Evolutionary conservation across 1,284 basidiomycete species (phyloP), one percentile per base, ranked within the genome.

Genomic region (Cutaneotrichosporon arboriforme): DNA sequence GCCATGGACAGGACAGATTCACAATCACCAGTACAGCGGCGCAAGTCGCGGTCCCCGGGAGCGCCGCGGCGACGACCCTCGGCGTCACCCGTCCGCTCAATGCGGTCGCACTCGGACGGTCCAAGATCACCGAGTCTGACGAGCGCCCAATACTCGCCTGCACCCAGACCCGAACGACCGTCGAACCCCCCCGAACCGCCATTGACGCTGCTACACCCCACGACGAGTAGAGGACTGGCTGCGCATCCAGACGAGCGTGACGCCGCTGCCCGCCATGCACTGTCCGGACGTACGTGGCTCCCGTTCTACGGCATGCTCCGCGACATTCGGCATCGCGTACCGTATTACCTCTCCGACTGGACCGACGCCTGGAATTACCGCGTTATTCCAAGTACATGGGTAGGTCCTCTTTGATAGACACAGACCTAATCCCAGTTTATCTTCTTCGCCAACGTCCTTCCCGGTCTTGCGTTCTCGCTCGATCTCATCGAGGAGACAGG

Each of bases 401-500:
- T 73, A 64, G 54, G 87, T 89, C 8, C 17, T 4, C 12, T 14
- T 35, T 51, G 34, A 34, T 22, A 22, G 17, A 33, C 2, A 10
- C 26, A 58, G 82, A 47, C 5, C 26, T 58, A 38, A 45, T 53
- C 15, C 7, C 53, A 72, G 66, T 71, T 72, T 48, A 74, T 71
- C 52, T 73, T 76, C 64, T 75, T 70, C 52, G 68, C 66, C 9
- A 73, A 59, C 61, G 85, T 92, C 21, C 80, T 94, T 43, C 91
- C 92, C 2, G 90, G 88, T 8, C 85, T 96, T 46, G 91, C 93
- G 1, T 97, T 97, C 71, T 89, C 90, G 17, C 76, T 97, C 42
- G 91, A 97, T 68, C 80, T 97, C 46, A 93, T 96, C 71, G 73
- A 94, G 72, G 92, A 90, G 0, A 90, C 90, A 1, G 81, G 84